Conservation (phyloP, 1,284 basidiomycete species). For the Boletus sp. region DNA sequence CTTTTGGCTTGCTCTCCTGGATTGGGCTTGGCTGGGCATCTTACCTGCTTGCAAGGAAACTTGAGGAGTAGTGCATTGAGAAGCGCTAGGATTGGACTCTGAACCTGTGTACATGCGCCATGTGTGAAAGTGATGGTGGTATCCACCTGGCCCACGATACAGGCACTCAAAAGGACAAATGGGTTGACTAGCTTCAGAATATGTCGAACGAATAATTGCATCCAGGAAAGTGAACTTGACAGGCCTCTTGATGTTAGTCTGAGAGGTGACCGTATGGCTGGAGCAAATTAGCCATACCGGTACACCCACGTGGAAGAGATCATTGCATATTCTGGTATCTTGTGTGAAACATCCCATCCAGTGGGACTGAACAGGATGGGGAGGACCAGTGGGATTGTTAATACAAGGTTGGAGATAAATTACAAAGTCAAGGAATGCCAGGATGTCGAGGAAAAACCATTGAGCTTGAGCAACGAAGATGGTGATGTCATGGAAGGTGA, state of each 20-base stretch:
- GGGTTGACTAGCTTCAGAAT: background rate
- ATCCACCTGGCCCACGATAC: background rate
- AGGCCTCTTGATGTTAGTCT: background rate
- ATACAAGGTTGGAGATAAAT: background rate
- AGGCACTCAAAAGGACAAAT: background rate
- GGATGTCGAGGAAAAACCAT: background rate
- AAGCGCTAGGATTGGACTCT: too few relatives aligned
- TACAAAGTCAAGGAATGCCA: background rate
- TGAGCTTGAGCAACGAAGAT: conserved; percentile 1
- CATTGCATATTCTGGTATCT: background rate
- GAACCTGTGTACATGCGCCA: background rate
- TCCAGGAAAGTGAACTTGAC: background rate
- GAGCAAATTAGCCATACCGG: conserved; percentile 1
- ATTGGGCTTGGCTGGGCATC: background rate
- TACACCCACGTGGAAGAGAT: conserved; percentile 1
- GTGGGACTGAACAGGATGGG: background rate
- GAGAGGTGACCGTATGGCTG: background rate
- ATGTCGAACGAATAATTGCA: background rate
- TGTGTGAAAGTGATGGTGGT: background rate
- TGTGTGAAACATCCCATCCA: conserved; percentile 15
- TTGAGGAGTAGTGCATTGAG: background rate
- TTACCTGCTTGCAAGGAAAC: conserved; percentile 1
- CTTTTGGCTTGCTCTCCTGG: background rate
- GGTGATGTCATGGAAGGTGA: conserved; percentile 1
- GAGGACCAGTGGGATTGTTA: background rate